These are phyloP conservation scores for Naganishia albida DNA, from an alignment of 1,284 basidiomycete genomes.

Conservation along the genomic window DNA sequence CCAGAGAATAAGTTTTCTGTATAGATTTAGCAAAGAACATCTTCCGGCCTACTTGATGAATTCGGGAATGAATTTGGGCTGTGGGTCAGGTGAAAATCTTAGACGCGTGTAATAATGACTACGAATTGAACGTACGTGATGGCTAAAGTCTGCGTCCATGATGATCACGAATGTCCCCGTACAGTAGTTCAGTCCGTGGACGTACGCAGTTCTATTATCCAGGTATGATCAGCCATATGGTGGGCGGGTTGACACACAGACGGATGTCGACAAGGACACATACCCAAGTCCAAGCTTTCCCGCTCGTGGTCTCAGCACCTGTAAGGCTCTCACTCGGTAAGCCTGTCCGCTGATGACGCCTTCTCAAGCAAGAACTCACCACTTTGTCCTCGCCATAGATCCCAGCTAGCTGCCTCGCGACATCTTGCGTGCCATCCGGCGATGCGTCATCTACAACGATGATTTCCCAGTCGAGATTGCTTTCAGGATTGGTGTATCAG, in stretches of 20 bases:
- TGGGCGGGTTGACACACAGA: neutral
- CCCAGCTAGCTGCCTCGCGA: slow-evolving; percentile 72
- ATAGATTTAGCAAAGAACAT: neutral
- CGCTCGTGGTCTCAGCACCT: slow-evolving; percentile 78
- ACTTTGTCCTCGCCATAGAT: slow-evolving; percentile 83
- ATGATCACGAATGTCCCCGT: slow-evolving; percentile 93
- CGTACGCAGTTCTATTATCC: slow-evolving; percentile 76
- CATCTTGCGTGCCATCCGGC: slow-evolving; percentile 86
- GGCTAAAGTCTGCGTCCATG: slow-evolving; percentile 95
- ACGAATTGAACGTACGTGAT: slow-evolving; percentile 66
- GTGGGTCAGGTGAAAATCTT: slow-evolving; percentile 1
- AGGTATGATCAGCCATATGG: neutral
- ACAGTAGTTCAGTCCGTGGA: slow-evolving; percentile 82
- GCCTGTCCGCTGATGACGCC: too few relatives aligned
- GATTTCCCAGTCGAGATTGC: slow-evolving; percentile 70
- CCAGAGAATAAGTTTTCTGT: neutral
- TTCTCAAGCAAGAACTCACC: slow-evolving; percentile 57
- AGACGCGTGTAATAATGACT: slow-evolving; percentile 3
- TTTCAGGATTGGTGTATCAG: neutral
- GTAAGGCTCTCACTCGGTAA: neutral
- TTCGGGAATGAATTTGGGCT: slow-evolving; percentile 89
- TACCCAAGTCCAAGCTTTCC: slow-evolving; percentile 87
- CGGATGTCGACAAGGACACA: slow-evolving; percentile 39
- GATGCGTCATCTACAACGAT: slow-evolving; percentile 88
- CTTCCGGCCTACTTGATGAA: slow-evolving; percentile 66